These are phyloP conservation scores for Cerioporus squamosus DNA, from an alignment of 1,284 basidiomycete species.

Conservation along the genomic window DNA sequence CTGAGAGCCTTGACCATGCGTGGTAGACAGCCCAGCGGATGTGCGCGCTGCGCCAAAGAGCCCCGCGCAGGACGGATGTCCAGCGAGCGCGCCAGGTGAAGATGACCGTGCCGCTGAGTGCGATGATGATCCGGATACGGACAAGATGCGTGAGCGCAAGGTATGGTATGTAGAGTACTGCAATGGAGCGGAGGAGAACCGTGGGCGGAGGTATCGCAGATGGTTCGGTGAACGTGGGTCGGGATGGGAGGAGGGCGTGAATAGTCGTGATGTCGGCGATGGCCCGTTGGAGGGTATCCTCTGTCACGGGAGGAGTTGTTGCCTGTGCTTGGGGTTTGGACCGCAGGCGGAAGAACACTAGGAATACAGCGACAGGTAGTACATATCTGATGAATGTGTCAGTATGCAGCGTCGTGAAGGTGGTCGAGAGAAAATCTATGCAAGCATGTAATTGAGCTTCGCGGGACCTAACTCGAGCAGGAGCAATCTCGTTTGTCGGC, in stretches of 20 bases:
- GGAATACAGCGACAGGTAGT: constrained; percentile 45
- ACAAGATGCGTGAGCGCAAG: constrained; percentile 58
- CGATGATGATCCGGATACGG: constrained; percentile 62
- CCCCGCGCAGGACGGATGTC: constrained; percentile 53
- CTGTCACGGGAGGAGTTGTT: constrained; percentile 51
- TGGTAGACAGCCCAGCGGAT: constrained; percentile 62
- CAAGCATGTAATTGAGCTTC: too few relatives aligned
- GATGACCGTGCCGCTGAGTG: constrained; percentile 59
- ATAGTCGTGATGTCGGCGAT: constrained; percentile 62
- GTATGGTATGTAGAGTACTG: constrained; percentile 63
- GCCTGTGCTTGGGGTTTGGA: constrained; percentile 31
- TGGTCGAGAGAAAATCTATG: neutral
- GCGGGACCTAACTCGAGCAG: too few relatives aligned
- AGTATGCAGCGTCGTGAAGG: neutral
- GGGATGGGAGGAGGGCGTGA: constrained; percentile 51
- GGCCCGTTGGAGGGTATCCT: constrained; percentile 61
- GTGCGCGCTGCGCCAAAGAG: constrained; percentile 68
- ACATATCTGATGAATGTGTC: constrained; percentile 40
- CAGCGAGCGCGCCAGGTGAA: constrained; percentile 71
- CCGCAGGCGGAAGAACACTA: constrained; percentile 38
- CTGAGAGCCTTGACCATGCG: constrained; percentile 53
- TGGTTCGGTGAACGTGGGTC: constrained; percentile 23
- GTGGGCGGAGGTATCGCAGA: constrained; percentile 31
- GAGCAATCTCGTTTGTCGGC: too few relatives aligned
- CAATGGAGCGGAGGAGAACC: constrained; percentile 50